Base-by-base conservation (phyloP, 257 asterid species). In the Petrea volubilis region DNA sequence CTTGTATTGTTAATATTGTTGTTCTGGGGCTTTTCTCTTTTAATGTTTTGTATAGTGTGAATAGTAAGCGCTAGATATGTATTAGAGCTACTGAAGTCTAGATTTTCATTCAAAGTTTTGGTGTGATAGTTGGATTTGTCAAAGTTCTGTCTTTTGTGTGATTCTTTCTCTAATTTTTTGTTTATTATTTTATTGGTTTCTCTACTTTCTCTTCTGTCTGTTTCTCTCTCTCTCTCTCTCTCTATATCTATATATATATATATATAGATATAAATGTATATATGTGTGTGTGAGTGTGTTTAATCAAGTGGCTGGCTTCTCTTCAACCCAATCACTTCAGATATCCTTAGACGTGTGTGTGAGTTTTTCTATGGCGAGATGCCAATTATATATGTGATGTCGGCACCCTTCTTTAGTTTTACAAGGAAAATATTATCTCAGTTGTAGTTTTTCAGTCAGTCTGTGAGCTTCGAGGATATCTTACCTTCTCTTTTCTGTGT, bases 401-500 rank as follows among this genome's bases (percentile, higher is more conserved):
- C 47, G 5, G 7, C 56, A 74, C 29, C 61, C 25, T 11, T 53
- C 20, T 34, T 52, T 77, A 49, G 46, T 46, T 70, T 29, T 44
- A 68, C n/a, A 14, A n/a, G 67, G 49, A 60, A 59, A 56, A 17
- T 13, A 4, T 46, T 68, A 31, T 49, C 44, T 43, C 53, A n/a
- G 36, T 31, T 24, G 66, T 43, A 25, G 36, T 11, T 36, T 49
- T 24, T 18, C 33, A 59, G 41, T 31, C 14, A 27, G 52, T 24
- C 38, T 57, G 36, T 29, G n/a, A 60, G 65, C 34, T 61, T 33
- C 73, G 51, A 70, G 50, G 34, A 29, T 60, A 13, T 51, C 34
- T 65, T 28, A 51, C 38, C 11, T 51, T 17, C 57, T 34, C 33
- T 50, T 44, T 44, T 47, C 67, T 63, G 36, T 83, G 82, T 83